These are phyloP conservation scores for Huntiella decipiens DNA, from an alignment of 2,329 filamentous ascomycete genomes.

Conservation along the genomic window DNA sequence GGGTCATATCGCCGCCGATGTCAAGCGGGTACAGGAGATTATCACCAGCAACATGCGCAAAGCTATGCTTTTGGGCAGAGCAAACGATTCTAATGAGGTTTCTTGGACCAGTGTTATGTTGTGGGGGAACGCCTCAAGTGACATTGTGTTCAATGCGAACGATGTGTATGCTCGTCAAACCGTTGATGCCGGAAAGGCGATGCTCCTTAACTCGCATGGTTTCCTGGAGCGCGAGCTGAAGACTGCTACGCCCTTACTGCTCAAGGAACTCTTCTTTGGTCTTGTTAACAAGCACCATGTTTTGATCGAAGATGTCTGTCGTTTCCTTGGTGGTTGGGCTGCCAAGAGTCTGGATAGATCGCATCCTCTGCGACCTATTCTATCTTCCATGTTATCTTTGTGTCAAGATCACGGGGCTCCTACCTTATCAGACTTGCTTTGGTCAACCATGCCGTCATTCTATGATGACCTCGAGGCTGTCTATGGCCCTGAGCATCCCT, in stretches of 20 bases:
- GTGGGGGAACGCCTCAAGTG: conserved; percentile 26
- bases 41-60: conserved; percentile 26
- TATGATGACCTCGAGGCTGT: conserved; percentile 27
- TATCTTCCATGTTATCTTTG: conserved; percentile 25
- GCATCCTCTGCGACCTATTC: conserved; percentile 25
- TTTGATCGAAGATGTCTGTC: conserved; percentile 27
- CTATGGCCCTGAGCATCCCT: conserved; percentile 24
- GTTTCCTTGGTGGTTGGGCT: conserved; percentile 26
- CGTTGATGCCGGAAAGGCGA: conserved; percentile 22
- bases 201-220: conserved; percentile 25
- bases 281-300: conserved; percentile 26
- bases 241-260: conserved; percentile 24
- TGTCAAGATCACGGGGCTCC: conserved; percentile 26
- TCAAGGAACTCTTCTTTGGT: conserved; percentile 24
- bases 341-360: conserved; percentile 25
- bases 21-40: conserved; percentile 25
- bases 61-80: conserved; percentile 25
- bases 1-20: conserved; percentile 24
- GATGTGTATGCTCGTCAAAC: conserved; percentile 24
- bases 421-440: conserved; percentile 25
- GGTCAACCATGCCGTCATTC: conserved; percentile 23
- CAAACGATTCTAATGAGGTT: conserved; percentile 19
- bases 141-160: conserved; percentile 25
- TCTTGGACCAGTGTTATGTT: conserved; percentile 25
- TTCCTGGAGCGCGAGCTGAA: conserved; percentile 24